These are phyloP conservation scores for Sporothrix phasma DNA, from an alignment of 2,329 filamentous ascomycete genomes.

Conservation along the genomic window DNA sequence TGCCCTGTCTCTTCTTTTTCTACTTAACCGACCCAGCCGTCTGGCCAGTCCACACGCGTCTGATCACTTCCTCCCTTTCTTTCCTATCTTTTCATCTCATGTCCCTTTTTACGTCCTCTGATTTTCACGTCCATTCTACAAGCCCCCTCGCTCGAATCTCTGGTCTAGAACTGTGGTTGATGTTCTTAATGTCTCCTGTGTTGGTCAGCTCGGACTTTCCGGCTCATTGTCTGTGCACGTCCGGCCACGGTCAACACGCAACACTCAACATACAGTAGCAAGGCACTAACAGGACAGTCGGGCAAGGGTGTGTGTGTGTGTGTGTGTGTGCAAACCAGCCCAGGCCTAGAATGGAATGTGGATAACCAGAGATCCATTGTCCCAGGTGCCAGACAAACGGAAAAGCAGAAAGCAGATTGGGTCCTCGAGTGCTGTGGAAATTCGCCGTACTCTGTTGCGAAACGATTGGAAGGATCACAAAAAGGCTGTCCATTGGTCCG, in stretches of 20 bases:
- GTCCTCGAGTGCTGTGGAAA: neutral
- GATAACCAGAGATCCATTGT: neutral
- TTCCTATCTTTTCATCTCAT: neutral
- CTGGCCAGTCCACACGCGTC: neutral
- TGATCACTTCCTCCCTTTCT: neutral
- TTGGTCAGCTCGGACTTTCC: neutral
- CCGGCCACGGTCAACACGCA: too few species aligned
- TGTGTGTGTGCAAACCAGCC: neutral
- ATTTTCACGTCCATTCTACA: neutral
- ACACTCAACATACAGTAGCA: too few species aligned
- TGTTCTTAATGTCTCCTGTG: neutral
- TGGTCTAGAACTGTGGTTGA: neutral
- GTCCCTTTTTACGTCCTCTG: neutral
- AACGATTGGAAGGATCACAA: too few species aligned
- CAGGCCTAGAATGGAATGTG: neutral
- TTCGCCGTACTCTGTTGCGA: too few species aligned
- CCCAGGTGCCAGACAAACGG: neutral
- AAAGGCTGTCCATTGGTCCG: too few species aligned
- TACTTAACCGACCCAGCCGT: neutral
- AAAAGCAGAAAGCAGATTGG: too few species aligned
- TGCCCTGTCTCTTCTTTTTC: neutral
- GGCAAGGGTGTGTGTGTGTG: too few species aligned
- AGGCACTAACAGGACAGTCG: too few species aligned
- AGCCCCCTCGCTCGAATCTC: too few species aligned
- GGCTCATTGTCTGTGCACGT: neutral